phyloP scores from a whole-genome alignment of 2,329 filamentous ascomycete species.

The Onygenales sp. region DNA sequence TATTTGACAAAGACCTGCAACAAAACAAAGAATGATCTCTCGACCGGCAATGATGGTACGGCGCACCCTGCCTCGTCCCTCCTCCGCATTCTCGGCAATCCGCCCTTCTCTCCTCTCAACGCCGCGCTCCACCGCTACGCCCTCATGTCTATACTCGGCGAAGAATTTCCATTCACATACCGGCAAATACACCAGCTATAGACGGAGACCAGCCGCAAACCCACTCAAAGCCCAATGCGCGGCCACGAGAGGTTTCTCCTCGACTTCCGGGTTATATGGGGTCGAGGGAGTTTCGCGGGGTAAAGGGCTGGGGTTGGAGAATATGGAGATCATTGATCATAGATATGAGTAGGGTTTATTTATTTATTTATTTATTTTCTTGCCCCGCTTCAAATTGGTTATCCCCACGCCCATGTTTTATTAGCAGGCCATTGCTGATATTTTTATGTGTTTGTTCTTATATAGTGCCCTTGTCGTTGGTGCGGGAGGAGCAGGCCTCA shows the following conservation, averaged over 20 bases:
- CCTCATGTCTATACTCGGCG: not conserved
- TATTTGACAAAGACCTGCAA: not conserved
- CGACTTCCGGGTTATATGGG: not conserved
- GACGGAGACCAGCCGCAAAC: not conserved
- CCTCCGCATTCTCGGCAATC: not conserved
- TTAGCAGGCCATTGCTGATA: too few species aligned
- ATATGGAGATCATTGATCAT: constrained; percentile 12
- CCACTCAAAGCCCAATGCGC: not conserved
- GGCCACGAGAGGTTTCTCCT: not conserved
- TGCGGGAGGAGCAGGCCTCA: constrained; percentile 12
- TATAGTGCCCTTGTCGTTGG: constrained; percentile 14
- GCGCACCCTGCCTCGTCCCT: not conserved
- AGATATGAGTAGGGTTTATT: constrained; percentile 12
- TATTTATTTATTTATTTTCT: too few species aligned
- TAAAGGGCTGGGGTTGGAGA: not conserved
- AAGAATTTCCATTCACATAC: not conserved
- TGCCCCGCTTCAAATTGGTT: too few species aligned
- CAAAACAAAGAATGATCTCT: not conserved
- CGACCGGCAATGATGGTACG: not conserved
- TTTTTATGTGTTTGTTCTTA: not conserved
- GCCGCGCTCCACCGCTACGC: not conserved
- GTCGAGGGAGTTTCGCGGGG: constrained; percentile 2
- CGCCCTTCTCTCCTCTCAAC: not conserved
- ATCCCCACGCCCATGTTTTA: too few species aligned
- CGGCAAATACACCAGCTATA: not conserved